phyloP scores from a whole-genome alignment of 2,329 filamentous ascomycete species.

The Laburnicola sp. region DNA sequence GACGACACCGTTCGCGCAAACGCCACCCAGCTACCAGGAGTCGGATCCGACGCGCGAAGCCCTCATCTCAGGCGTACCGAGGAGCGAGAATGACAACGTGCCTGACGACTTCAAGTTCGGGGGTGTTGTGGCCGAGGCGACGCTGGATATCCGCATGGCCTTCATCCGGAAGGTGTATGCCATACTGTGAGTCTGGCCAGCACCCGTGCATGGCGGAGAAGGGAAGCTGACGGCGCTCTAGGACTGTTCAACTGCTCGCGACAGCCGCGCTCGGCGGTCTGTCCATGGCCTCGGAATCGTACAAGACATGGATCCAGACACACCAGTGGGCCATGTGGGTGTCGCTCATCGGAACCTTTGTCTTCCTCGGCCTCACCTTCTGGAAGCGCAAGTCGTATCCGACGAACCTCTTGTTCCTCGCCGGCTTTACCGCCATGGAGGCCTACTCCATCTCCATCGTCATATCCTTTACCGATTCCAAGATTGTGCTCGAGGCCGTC shows the following conservation, averaged over 20 bases:
- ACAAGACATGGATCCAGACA: slow-evolving; percentile 83
- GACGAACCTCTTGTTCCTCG: slow-evolving; percentile 89
- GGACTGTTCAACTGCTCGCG: slow-evolving; percentile 84
- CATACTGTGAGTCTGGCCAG: slow-evolving; percentile 66
- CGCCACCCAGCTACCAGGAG: slow-evolving; percentile 79
- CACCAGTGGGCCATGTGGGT: slow-evolving; percentile 84
- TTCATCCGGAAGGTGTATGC: slow-evolving; percentile 98
- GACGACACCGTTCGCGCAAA: slow-evolving; percentile 62
- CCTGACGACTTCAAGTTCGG: slow-evolving; percentile 99
- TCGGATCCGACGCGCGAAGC: slow-evolving; percentile 59
- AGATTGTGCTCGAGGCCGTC: slow-evolving; percentile 86
- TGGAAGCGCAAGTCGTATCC: slow-evolving; percentile 70
- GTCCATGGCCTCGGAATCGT: slow-evolving; percentile 79
- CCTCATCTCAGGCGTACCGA: slow-evolving; percentile 66
- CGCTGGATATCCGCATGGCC: slow-evolving; percentile 93
- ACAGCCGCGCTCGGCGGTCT: slow-evolving; percentile 80
- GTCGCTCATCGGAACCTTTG: slow-evolving; percentile 61
- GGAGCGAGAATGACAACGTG: slow-evolving; percentile 84
- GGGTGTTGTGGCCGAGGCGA: slow-evolving; percentile 88
- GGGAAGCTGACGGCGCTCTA: slow-evolving; percentile 32
- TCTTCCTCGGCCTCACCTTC: slow-evolving; percentile 44
- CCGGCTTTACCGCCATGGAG: slow-evolving; percentile 86
- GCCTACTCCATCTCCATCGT: slow-evolving; percentile 93
- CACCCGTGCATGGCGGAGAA: background rate
- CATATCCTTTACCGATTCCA: slow-evolving; percentile 83